Conservation (phyloP, 116 monocot species). For the Trichopus zeylanicus region DNA sequence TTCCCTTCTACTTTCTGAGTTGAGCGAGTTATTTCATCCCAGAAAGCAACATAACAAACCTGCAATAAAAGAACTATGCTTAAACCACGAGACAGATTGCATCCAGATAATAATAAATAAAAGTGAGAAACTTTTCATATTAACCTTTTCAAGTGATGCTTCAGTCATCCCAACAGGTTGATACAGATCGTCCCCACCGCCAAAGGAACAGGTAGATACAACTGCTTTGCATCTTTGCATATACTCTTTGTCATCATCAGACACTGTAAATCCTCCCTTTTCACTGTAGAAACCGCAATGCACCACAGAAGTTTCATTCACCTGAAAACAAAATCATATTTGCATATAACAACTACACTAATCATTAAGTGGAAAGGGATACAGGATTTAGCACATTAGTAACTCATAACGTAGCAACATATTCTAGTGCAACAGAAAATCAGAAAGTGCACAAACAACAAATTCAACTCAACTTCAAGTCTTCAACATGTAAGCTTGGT, state of each 20-base stretch:
- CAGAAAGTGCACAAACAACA: not conserved
- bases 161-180: slow-evolving; percentile 97
- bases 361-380: not conserved
- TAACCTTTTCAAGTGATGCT: slow-evolving; percentile 63
- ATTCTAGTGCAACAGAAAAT: too few species aligned
- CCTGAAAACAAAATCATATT: slow-evolving; percentile 31
- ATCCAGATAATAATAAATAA: not conserved
- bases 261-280: slow-evolving; percentile 77
- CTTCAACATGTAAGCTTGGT: too few species aligned
- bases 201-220: slow-evolving; percentile 97
- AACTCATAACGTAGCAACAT: too few species aligned
- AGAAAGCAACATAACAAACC: slow-evolving; percentile 98
- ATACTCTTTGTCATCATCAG: slow-evolving; percentile 70
- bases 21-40: slow-evolving; percentile 87
- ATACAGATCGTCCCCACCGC: slow-evolving; percentile 97
- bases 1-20: slow-evolving; percentile 68
- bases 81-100: not conserved
- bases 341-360: not conserved
- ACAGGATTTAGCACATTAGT: too few species aligned
- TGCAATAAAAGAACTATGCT: slow-evolving; percentile 12
- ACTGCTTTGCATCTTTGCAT: slow-evolving; percentile 85
- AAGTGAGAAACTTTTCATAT: not conserved
- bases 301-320: slow-evolving; percentile 49
- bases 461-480: not conserved
- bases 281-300: slow-evolving; percentile 96